Conservation (phyloP, 129 eudicot species). For the Cynara cardunculus region DNA sequence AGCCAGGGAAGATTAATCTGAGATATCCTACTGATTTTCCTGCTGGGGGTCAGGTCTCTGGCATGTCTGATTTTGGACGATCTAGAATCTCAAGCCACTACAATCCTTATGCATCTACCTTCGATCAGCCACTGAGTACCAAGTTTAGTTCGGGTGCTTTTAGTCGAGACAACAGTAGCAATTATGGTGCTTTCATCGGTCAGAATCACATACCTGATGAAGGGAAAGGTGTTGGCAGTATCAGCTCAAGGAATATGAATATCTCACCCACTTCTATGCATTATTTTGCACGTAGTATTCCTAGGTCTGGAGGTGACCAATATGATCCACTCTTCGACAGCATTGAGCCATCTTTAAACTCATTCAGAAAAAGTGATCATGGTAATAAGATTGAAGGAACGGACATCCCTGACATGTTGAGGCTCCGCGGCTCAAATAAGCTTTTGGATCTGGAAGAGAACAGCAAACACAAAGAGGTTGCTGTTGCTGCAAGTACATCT, state of each 20-base stretch:
- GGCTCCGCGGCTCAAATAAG: conserved; percentile 39
- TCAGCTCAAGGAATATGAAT: conserved; percentile 24
- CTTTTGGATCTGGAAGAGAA: conserved; percentile 37
- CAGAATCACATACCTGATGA: conserved; percentile 37
- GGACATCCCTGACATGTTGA: conserved; percentile 33
- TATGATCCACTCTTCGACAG: conserved; percentile 86
- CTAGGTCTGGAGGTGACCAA: conserved; percentile 52
- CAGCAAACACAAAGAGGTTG: conserved; percentile 35
- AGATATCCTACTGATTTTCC: conserved; percentile 32
- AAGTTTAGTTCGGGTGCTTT: conserved; percentile 43
- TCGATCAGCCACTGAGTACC: conserved; percentile 62
- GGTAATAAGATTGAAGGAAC: conserved; percentile 31
- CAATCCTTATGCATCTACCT: conserved; percentile 81
- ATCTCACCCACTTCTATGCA: conserved; percentile 23
- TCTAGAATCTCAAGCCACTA: conserved; percentile 53
- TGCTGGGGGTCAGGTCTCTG: conserved; percentile 30
- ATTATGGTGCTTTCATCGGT: conserved; percentile 29
- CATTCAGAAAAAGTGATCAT: conserved; percentile 28
- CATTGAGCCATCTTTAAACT: conserved; percentile 59
- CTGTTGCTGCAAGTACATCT: conserved; percentile 29
- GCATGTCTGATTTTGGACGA: conserved; percentile 38
- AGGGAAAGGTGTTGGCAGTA: conserved; percentile 26
- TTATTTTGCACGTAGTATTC: conserved; percentile 28
- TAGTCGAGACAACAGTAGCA: conserved; percentile 35
- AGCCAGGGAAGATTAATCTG: conserved; percentile 30